These are phyloP conservation scores for Macrolepiota dolichaula DNA, from an alignment of 768 basidiomycete genomes.

Conservation along the genomic window DNA sequence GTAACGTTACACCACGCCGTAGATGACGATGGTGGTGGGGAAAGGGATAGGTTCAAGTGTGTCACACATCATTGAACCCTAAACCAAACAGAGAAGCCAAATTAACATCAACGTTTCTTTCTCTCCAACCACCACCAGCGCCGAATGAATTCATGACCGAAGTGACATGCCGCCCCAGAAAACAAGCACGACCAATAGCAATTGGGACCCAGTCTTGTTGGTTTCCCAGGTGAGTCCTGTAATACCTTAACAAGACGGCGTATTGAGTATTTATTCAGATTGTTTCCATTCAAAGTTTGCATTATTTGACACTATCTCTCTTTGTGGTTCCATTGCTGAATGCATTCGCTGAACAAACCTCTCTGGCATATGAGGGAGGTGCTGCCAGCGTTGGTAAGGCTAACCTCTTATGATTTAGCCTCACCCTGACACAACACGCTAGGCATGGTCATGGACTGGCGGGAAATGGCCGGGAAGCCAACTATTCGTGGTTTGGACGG, in stretches of 20 bases:
- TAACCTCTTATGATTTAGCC: neutral
- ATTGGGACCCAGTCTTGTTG: conserved; percentile 89
- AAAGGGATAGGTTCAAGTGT: neutral
- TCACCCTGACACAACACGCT: neutral
- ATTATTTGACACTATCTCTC: conserved; percentile 86
- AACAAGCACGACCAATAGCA: conserved; percentile 33
- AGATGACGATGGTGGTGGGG: neutral
- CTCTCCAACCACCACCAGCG: conserved; percentile 5
- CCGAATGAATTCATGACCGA: conserved; percentile 6
- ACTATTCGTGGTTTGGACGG: conserved; percentile 71
- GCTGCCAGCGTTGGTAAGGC: conserved; percentile 71
- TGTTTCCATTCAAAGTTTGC: conserved; percentile 86
- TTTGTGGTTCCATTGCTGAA: conserved; percentile 78
- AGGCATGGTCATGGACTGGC: conserved; percentile 98
- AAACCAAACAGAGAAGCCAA: conserved; percentile 14
- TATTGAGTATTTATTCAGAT: conserved; percentile 55
- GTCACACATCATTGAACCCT: conserved; percentile 9
- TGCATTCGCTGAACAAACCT: conserved; percentile 69
- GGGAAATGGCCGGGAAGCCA: conserved; percentile 85
- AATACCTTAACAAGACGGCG: neutral
- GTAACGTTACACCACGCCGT: neutral
- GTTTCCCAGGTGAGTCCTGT: conserved; percentile 68
- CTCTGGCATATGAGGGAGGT: conserved; percentile 73
- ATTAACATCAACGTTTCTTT: neutral
- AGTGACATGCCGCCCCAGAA: conserved; percentile 34